Evolutionary conservation across 257 asterid species (phyloP), one percentile per base, ranked within the genome.

Genomic region (Solanum okadae): DNA sequence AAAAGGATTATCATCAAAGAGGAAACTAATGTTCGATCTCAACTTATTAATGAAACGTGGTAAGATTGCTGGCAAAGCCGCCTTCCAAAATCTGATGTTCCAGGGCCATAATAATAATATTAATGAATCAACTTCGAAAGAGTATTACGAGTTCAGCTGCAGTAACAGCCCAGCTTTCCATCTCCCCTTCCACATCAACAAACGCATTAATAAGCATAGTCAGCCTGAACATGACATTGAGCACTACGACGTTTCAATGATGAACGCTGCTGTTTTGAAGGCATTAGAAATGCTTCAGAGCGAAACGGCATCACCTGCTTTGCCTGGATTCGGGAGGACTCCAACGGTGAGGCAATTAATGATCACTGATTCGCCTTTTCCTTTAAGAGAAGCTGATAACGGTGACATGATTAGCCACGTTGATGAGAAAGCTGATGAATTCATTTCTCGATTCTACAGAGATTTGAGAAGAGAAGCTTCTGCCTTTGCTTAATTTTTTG

Each of bases 71-170:
- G 89, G 94, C 7, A 93, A 92, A 76, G 86, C 91, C n/a, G 89
- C 90, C 18, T 25, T 89, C 18, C 78, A 89, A 22, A 78, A 78
- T 42, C 87, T 86, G 56, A 49, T 89, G 76, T 85, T 85, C 31
- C 86, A 76, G 6, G 78, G 56, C 25, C 83, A 75, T 56, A 35
- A 40, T 56, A 34, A 14, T 59, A 23, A 2, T 79, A 27, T 0
- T 0, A 16, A 78, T 11, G 25, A 44, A 35, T 88, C 77, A 8
- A 14, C 87, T n/a, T n/a, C 91, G 0, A 56, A 83, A 42, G 96
- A 95, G 9, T 93, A 94, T 91, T 92, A 95, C 88, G 98, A 96
- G 91, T 95, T 94, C 92, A 96, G 98, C 92, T 96, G 98, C 93
- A 91, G 96, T 40, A 92, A 90, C 93, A 96, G 94, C 89, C 98